Evolutionary conservation across 352 stramenopile species (phyloP).

Genomic region (Phytopythium vexans): DNA sequence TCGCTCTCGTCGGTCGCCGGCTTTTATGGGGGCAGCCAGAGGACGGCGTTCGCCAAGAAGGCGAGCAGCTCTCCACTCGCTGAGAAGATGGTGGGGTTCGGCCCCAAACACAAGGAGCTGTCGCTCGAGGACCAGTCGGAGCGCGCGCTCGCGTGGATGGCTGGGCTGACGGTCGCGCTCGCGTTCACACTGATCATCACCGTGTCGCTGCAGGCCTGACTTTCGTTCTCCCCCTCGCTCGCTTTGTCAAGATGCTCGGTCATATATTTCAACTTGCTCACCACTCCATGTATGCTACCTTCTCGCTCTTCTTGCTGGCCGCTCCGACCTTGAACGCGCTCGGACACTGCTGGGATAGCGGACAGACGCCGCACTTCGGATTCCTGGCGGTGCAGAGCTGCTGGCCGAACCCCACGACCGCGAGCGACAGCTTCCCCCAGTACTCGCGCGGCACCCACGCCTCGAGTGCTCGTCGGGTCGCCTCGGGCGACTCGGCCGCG

Average conservation of each 20-base stretch:
- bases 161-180: constrained; percentile 26
- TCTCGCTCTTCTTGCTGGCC: background rate
- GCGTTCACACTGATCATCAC: constrained; percentile 28
- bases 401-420: constrained; percentile 77
- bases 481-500: constrained; percentile 24
- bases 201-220: constrained; percentile 28
- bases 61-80: constrained; percentile 12
- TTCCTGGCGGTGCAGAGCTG: constrained; percentile 48
- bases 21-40: constrained; percentile 6
- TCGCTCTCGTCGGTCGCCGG: constrained; percentile 21
- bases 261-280: background rate
- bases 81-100: constrained; percentile 14
- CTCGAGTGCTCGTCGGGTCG: constrained; percentile 52
- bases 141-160: constrained; percentile 30
- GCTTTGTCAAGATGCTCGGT: background rate
- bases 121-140: constrained; percentile 29
- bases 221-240: background rate
- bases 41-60: background rate
- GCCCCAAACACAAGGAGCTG: constrained; percentile 14
- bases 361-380: constrained; percentile 56
- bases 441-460: constrained; percentile 57
- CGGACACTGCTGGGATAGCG: constrained; percentile 46
- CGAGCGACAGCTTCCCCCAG: constrained; percentile 57
- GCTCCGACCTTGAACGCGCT: constrained; percentile 34
- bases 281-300: background rate